Conservation (phyloP, 2,329 filamentous ascomycete species). For the Orbilia oligospora region DNA sequence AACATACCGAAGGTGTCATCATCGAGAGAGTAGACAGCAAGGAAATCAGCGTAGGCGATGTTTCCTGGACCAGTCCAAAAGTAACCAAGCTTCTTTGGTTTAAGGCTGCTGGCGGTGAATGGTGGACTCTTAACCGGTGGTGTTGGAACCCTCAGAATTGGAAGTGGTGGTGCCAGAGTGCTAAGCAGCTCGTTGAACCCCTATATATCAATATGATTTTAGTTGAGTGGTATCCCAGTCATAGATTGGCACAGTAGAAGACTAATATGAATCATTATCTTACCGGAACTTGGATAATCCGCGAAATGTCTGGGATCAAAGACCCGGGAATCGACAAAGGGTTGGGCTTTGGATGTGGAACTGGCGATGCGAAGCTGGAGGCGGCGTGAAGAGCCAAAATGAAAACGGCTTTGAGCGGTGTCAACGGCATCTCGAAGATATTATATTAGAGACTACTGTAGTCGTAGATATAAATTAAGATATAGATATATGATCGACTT, state of each 20-base stretch:
- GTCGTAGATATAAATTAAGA: not conserved
- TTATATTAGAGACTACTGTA: not conserved
- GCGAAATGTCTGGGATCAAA: conserved; percentile 73
- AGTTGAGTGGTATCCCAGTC: too few species aligned
- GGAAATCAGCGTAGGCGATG: conserved; percentile 74
- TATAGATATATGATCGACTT: not conserved
- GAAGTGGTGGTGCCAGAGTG: conserved; percentile 71
- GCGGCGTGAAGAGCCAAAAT: conserved; percentile 42
- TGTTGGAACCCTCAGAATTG: conserved; percentile 74
- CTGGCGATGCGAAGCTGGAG: conserved; percentile 25
- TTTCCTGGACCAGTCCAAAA: conserved; percentile 76
- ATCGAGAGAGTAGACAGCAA: conserved; percentile 74
- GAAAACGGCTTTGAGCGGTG: conserved; percentile 31
- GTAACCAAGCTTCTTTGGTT: conserved; percentile 77
- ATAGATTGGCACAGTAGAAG: too few species aligned
- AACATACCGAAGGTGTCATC: conserved; percentile 68
- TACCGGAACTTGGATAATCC: too few species aligned
- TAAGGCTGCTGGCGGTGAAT: conserved; percentile 72
- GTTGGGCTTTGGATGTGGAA: conserved; percentile 41
- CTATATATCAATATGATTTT: conserved; percentile 3
- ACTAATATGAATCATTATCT: not conserved
- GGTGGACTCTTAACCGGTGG: conserved; percentile 72
- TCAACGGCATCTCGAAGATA: conserved; percentile 38
- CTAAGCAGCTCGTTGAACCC: conserved; percentile 74
- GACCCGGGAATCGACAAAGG: conserved; percentile 69